Conservation (phyloP, 257 asterid genomes). For the Solanum etuberosum region DNA sequence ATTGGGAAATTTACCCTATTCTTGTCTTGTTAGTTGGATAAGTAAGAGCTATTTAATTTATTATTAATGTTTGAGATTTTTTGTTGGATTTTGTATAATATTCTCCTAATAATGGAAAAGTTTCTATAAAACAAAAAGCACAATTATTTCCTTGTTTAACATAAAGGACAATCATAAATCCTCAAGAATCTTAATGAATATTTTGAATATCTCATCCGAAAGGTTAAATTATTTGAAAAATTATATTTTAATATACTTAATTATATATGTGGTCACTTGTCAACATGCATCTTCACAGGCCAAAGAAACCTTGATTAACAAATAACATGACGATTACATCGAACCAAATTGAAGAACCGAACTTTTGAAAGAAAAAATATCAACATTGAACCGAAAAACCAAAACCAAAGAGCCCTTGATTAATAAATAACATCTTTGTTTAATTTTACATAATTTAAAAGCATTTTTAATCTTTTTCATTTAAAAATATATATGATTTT, state of each 20-base stretch:
- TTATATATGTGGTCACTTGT: not conserved
- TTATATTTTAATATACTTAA: not conserved
- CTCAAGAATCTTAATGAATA: not conserved
- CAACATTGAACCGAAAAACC: no score
- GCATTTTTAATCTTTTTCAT: fast-evolving
- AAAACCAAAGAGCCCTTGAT: no score
- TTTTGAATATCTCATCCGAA: not conserved
- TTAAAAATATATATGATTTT: not conserved
- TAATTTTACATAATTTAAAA: no score
- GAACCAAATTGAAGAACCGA: not conserved
- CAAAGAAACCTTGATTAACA: no score
- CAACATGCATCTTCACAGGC: not conserved
- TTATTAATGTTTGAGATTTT: not conserved
- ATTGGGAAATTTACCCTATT: not conserved
- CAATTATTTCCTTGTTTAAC: not conserved
- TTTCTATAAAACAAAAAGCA: not conserved
- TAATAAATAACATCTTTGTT: no score
- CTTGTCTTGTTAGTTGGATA: not conserved
- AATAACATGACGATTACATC: no score
- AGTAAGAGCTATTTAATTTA: not conserved
- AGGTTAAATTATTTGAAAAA: not conserved
- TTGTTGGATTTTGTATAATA: not conserved
- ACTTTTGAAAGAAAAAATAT: no score
- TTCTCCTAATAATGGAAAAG: not conserved
- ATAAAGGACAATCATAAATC: not conserved